These are phyloP conservation scores for Brettanomyces sp. DNA, from an alignment of 805 yeast genomes.

Conservation along the genomic window DNA sequence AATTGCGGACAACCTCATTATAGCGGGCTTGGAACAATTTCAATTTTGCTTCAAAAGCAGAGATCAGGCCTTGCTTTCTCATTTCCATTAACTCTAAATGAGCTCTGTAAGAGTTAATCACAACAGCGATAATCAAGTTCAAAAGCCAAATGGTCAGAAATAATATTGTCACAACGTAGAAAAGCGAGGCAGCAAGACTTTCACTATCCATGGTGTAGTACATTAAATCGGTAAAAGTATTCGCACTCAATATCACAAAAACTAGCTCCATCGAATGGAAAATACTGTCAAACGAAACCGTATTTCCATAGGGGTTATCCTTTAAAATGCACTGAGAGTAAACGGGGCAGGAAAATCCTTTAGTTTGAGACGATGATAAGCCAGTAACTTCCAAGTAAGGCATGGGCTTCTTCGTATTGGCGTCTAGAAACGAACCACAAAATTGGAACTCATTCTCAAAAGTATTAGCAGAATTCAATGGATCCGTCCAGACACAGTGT, in stretches of 20 bases:
- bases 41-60: slow-evolving; percentile 2
- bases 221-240: slow-evolving; percentile 88
- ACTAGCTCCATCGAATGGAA: slow-evolving; percentile 76
- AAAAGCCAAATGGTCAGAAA: slow-evolving; percentile 78
- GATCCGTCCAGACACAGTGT: slow-evolving; percentile 84
- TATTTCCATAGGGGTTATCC: slow-evolving; percentile 61
- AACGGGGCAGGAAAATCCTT: slow-evolving; percentile 78
- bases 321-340: slow-evolving; percentile 62
- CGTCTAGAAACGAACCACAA: slow-evolving; percentile 71
- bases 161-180: slow-evolving; percentile 63
- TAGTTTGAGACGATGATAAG: slow-evolving; percentile 30
- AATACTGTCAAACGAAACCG: slow-evolving; percentile 77
- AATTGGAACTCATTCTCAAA: slow-evolving; percentile 49
- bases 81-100: slow-evolving; percentile 32
- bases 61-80: neutral
- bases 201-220: slow-evolving; percentile 81
- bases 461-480: slow-evolving; percentile 49
- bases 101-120: slow-evolving; percentile 67
- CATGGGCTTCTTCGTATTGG: slow-evolving; percentile 23
- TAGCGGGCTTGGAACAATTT: slow-evolving; percentile 5
- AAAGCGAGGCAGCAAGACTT: slow-evolving; percentile 61
- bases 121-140: slow-evolving; percentile 78
- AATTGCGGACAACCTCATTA: slow-evolving; percentile 4
- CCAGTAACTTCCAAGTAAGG: slow-evolving; percentile 53
- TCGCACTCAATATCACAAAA: slow-evolving; percentile 80